Evolutionary conservation across 208 protist species (phyloP).

Genomic region (Acanthamoeba sp.): DNA sequence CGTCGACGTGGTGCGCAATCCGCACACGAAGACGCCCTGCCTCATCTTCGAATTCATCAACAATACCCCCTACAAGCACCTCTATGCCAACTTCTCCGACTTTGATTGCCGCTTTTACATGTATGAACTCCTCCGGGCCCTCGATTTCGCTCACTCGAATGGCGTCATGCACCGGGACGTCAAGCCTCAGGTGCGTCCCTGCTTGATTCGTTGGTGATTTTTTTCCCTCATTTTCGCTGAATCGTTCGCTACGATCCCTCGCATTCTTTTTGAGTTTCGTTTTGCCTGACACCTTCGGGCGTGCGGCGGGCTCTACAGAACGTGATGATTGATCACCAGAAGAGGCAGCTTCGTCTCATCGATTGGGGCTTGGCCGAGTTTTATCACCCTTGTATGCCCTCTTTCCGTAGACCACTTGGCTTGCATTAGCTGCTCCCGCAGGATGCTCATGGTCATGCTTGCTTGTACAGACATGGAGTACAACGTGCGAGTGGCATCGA

Average conservation of each 20-base stretch:
- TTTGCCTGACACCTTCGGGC: neutral
- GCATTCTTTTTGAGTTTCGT: too few relatives aligned
- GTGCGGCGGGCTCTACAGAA: constrained; percentile 1
- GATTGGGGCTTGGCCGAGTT: constrained; percentile 99
- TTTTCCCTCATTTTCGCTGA: neutral
- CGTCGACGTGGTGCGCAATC: constrained; percentile 97
- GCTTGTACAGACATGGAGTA: constrained; percentile 90
- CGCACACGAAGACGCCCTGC: constrained; percentile 94
- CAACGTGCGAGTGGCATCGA: constrained; percentile 99
- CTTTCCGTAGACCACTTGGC: neutral
- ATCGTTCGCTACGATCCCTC: neutral
- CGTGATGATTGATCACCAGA: constrained; percentile 98
- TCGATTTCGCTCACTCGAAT: constrained; percentile 97
- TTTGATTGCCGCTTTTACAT: constrained; percentile 99
- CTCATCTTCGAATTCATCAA: constrained; percentile 99
- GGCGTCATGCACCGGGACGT: constrained; percentile 99
- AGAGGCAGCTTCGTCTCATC: constrained; percentile 96
- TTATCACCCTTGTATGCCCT: constrained; percentile 94
- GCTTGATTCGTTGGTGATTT: too few relatives aligned
- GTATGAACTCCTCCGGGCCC: constrained; percentile 95
- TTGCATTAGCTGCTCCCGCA: neutral
- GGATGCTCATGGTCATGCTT: neutral
- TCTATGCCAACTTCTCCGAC: constrained; percentile 97
- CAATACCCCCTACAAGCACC: constrained; percentile 94
- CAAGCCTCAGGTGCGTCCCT: constrained; percentile 93